These are phyloP conservation scores for Ambrosiella cleistominuta DNA, from an alignment of 2,329 filamentous ascomycete species.

Conservation along the genomic window DNA sequence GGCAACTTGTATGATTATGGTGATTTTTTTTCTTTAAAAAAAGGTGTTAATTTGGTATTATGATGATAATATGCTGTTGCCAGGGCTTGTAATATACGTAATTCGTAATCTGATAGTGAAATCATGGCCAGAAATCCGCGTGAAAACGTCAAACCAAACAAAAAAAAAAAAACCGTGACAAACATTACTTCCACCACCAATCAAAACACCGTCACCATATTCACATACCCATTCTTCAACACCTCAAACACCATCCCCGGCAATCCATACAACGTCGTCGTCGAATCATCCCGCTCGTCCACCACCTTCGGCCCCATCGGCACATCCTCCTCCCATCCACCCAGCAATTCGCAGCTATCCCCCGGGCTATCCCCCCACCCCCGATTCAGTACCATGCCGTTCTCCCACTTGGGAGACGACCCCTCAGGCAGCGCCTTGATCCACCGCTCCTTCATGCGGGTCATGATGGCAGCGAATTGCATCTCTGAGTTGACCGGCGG, in stretches of 20 bases:
- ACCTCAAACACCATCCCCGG: conserved; percentile 93
- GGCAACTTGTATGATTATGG: no score
- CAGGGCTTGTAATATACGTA: neutral
- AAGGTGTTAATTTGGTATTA: no score
- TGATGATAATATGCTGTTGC: no score
- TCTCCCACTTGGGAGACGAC: conserved; percentile 33
- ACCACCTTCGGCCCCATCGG: conserved; percentile 24
- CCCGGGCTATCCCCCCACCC: conserved; percentile 86
- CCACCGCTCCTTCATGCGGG: conserved; percentile 51
- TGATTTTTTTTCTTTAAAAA: no score
- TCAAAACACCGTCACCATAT: conserved; percentile 76
- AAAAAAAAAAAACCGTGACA: neutral
- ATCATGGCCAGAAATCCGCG: no score
- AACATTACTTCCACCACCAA: neutral
- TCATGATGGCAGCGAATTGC: conserved; percentile 55
- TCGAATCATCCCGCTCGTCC: conserved; percentile 40
- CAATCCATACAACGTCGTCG: conserved; percentile 80
- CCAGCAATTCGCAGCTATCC: conserved; percentile 70
- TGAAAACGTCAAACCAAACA: no score
- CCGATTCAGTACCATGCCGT: conserved; percentile 76
- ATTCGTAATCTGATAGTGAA: no score
- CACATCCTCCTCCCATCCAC: conserved; percentile 64
- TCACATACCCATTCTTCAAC: conserved; percentile 77
- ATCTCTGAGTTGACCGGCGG: conserved; percentile 48
- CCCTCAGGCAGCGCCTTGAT: conserved; percentile 42